Evolutionary conservation across 257 asterid genomes (phyloP).

Genomic region (Nicotiana tabacum): DNA sequence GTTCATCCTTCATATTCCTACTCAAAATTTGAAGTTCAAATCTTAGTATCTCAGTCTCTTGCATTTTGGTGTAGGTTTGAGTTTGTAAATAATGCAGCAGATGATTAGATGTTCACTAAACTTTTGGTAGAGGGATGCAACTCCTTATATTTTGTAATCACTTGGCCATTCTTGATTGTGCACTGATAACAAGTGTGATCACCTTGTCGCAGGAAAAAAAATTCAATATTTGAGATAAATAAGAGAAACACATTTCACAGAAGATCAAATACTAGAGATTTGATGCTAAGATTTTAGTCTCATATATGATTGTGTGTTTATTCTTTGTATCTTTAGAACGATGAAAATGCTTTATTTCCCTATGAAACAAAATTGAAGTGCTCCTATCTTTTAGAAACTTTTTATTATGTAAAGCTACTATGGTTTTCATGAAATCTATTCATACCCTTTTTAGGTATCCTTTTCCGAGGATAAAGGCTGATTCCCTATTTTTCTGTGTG

Average conservation of each 20-base stretch:
- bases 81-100: background rate
- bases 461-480: constrained; percentile 12
- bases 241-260: background rate
- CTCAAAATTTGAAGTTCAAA: background rate
- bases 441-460: constrained; percentile 7
- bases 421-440: background rate
- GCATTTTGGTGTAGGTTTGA: constrained; percentile 1
- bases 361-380: background rate
- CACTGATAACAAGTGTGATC: background rate
- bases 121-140: background rate
- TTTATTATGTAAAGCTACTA: background rate
- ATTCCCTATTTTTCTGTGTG: constrained; percentile 13
- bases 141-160: background rate
- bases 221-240: background rate
- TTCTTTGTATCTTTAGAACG: background rate
- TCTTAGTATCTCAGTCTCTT: background rate
- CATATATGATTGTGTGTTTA: background rate
- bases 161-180: background rate
- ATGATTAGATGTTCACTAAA: background rate
- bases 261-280: background rate
- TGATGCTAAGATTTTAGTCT: background rate
- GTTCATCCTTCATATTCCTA: background rate
- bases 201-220: background rate
- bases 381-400: background rate
- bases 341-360: background rate